Conservation (phyloP, 2,329 filamentous ascomycete genomes). For the Diaporthe sp. region DNA sequence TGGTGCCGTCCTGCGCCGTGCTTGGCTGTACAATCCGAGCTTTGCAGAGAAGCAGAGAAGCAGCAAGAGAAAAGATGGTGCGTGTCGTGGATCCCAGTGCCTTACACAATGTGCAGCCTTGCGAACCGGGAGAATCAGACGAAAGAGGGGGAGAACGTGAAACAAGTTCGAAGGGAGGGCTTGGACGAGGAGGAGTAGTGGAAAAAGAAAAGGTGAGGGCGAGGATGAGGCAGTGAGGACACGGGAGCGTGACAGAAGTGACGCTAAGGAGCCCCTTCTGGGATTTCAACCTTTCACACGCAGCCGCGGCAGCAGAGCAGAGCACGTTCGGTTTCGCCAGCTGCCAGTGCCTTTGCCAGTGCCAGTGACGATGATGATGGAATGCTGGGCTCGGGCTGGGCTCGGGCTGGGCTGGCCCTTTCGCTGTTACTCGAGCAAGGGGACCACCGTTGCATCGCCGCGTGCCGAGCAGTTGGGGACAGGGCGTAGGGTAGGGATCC, state of each 20-base stretch:
- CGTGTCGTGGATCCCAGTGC: background rate
- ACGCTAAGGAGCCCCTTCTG: slow-evolving; percentile 8
- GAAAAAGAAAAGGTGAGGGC: slow-evolving; percentile 11
- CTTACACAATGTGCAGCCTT: background rate
- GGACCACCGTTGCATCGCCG: slow-evolving; percentile 21
- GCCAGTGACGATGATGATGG: slow-evolving; percentile 10
- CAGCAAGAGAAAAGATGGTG: background rate
- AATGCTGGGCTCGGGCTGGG: slow-evolving; percentile 15
- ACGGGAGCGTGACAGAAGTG: slow-evolving; percentile 13
- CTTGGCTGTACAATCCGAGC: slow-evolving; percentile 10
- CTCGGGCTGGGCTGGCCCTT: slow-evolving; percentile 21
- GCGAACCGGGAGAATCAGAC: slow-evolving; percentile 6
- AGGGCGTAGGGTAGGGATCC: slow-evolving; percentile 15
- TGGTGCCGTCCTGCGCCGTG: slow-evolving; percentile 1
- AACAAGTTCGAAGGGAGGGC: slow-evolving; percentile 12
- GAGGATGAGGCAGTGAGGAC: slow-evolving; percentile 25
- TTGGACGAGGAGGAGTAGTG: background rate
- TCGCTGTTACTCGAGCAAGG: background rate
- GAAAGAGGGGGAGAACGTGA: background rate
- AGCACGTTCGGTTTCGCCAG: background rate
- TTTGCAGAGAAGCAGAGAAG: background rate
- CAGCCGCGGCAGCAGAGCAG: background rate
- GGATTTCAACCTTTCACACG: background rate
- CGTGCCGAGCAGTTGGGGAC: slow-evolving; percentile 15
- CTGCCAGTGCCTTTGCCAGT: background rate